These are phyloP conservation scores for Aspergillus pseudotamarii DNA, from an alignment of 2,329 filamentous ascomycete genomes.

Conservation along the genomic window DNA sequence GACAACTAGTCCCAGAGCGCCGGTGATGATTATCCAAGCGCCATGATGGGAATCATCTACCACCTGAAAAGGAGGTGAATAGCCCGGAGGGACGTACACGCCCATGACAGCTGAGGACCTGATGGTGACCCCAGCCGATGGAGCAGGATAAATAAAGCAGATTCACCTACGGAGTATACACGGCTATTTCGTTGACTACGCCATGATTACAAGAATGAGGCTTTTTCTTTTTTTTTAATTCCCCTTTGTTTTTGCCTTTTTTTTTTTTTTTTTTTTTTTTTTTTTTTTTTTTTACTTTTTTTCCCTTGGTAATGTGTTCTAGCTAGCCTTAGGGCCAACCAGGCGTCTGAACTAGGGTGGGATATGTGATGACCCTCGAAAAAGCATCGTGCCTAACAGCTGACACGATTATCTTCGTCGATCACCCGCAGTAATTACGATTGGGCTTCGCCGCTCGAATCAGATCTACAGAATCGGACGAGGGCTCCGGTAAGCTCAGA, in stretches of 20 bases:
- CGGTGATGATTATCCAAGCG: constrained; percentile 42
- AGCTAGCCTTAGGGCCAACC: neutral
- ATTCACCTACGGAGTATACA: neutral
- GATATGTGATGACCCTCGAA: neutral
- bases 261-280: neutral
- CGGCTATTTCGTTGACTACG: neutral
- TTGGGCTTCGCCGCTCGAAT: neutral
- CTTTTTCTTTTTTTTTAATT: neutral
- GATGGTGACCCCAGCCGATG: neutral
- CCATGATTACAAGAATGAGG: neutral
- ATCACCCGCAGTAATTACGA: neutral
- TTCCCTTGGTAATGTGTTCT: neutral
- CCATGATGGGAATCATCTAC: constrained; percentile 45
- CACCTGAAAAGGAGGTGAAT: constrained; percentile 40
- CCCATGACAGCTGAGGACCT: constrained; percentile 23
- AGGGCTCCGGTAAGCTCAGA: neutral
- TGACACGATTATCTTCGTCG: neutral
- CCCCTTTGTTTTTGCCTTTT: neutral
- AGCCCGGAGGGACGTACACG: constrained; percentile 35
- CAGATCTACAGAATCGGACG: neutral
- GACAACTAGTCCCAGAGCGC: constrained; percentile 40
- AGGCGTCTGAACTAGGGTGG: neutral
- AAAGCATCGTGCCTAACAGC: neutral
- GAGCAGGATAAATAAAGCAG: neutral
- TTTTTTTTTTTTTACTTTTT: neutral